phyloP scores from a whole-genome alignment of 257 asterid species.

The Solanum pennellii region DNA sequence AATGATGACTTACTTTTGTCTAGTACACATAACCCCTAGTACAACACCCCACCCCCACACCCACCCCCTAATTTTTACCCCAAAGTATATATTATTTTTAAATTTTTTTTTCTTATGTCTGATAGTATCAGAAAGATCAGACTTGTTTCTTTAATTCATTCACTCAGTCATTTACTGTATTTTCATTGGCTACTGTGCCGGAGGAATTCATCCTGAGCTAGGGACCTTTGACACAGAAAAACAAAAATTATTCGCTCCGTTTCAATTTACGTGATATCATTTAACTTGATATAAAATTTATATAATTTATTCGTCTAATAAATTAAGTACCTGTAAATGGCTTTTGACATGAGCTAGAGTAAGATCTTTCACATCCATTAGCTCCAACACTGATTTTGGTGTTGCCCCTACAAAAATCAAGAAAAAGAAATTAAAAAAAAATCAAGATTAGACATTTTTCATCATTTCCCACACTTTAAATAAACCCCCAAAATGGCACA shows the following conservation, averaged over 20 bases:
- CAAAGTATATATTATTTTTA: neutral
- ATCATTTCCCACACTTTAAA: neutral
- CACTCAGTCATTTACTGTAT: slow-evolving; percentile 47
- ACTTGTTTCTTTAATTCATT: slow-evolving; percentile 42
- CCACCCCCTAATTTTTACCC: neutral
- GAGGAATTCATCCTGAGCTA: slow-evolving; percentile 21
- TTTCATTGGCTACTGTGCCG: slow-evolving; percentile 89
- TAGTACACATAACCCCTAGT: neutral
- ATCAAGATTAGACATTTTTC: neutral
- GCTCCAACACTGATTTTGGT: slow-evolving; percentile 90
- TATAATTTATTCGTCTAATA: rapidly evolving
- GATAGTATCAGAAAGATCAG: slow-evolving; percentile 22
- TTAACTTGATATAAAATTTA: neutral
- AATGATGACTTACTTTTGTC: slow-evolving; percentile 81
- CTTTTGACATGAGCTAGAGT: slow-evolving; percentile 85
- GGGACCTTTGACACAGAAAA: neutral
- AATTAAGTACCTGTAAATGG: slow-evolving; percentile 69
- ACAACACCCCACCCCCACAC: too few species aligned
- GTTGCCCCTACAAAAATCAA: slow-evolving; percentile 59
- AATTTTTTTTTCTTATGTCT: neutral
- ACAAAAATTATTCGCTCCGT: neutral
- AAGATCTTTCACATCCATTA: slow-evolving; percentile 93
- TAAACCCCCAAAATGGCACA: neutral
- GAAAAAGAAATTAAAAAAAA: neutral
- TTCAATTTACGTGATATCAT: rapidly evolving